Evolutionary conservation across 257 asterid species (phyloP).

Genomic region (Salvia miltiorrhiza): DNA sequence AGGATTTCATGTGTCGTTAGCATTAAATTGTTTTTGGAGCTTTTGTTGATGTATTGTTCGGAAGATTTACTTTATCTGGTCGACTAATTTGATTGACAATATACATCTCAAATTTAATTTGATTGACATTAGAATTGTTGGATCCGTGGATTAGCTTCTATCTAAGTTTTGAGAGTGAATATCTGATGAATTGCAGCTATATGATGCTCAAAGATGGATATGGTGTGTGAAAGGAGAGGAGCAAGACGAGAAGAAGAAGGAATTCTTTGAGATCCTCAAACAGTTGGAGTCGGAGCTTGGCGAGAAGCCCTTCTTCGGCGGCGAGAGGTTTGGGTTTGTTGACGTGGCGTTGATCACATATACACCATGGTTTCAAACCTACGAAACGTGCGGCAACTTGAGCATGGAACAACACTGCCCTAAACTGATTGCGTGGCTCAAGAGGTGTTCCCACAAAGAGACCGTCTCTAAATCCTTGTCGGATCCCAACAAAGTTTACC

Average conservation of each 20-base stretch:
- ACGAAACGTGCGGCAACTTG: slow-evolving; percentile 32
- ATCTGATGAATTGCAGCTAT: not conserved
- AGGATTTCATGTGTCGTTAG: no score
- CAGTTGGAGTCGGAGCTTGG: slow-evolving; percentile 38
- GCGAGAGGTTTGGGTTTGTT: slow-evolving; percentile 30
- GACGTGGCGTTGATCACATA: slow-evolving; percentile 35
- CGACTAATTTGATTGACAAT: no score
- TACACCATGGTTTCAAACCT: slow-evolving; percentile 31
- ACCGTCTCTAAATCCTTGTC: slow-evolving; percentile 31
- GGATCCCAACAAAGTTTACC: slow-evolving; percentile 20
- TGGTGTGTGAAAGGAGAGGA: not conserved
- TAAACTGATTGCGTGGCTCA: slow-evolving; percentile 29
- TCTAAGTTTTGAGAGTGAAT: no score
- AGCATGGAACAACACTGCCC: slow-evolving; percentile 33
- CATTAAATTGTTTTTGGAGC: no score
- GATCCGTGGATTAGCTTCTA: no score
- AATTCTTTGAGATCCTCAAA: slow-evolving; percentile 22
- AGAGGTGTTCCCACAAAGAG: slow-evolving; percentile 34
- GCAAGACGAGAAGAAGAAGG: slow-evolving; percentile 32
- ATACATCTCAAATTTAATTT: no score
- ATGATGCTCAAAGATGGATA: not conserved
- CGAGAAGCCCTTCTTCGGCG: slow-evolving; percentile 48
- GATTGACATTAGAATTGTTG: no score
- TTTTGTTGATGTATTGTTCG: no score
- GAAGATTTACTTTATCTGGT: no score